Evolutionary conservation across 1,284 basidiomycete species (phyloP), one percentile per base, ranked within the genome.

Genomic region (Stygiomarasmius scandens): DNA sequence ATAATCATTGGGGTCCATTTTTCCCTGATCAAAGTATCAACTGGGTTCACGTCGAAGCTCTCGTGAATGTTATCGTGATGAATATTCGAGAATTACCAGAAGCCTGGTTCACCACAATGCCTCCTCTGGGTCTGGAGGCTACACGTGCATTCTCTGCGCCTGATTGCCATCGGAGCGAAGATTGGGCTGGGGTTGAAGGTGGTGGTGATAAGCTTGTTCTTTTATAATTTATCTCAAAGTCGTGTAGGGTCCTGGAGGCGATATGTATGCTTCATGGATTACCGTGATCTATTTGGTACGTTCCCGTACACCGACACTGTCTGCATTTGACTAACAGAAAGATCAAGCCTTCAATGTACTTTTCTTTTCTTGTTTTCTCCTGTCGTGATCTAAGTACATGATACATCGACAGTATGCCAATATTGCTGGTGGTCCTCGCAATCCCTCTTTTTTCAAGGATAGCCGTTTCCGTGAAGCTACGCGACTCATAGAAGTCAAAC

Each of bases 191-290:
- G 11, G 79, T 89, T 3, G 82, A 85, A 67, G 87, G 86, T 66
- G 56, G 52, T 61, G n/a, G 86, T 66, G 56, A 52, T 61, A 12
- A n/a, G n/a, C 41, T 24, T 45, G 8, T 54, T 53, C 20, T 27
- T 23, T 46, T 23, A 29, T 48, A 25, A n/a, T 44, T 20, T 43
- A 57, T 20, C n/a, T 19, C 46, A 20, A 16, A 34, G 11, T 50
- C 9, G 52, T 52, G 44, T 55, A 79, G 77, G 78, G 20, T 80
- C 77, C 16, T 90, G 87, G 87, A 76, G 81, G 62, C 74, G 87
- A 68, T 83, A 85, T 60, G 83, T 89, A 14, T 88, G 82, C 57
- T 90, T 88, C 63, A 86, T 89, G 85, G 88, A 90, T 71, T 87
- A 89, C 69, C 78, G 85, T 29, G 84, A 86, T 67, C 66, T 87